phyloP scores from a whole-genome alignment of 176 grass and related monocot species.

The Paspalum notatum region DNA sequence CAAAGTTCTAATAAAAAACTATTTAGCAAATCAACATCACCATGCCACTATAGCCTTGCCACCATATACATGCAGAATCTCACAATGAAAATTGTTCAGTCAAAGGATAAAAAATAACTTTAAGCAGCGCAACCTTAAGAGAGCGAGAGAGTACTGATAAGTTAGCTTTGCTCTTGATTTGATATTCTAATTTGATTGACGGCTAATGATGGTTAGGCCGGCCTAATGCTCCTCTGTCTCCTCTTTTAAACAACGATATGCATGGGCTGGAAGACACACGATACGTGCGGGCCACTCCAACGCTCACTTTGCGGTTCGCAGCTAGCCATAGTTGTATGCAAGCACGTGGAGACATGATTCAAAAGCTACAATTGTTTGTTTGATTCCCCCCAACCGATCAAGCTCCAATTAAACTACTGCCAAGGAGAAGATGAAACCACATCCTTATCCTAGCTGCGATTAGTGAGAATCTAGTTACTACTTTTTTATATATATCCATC shows the following conservation, averaged over 20 bases:
- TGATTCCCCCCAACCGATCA: constrained; percentile 39
- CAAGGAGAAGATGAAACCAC: constrained; percentile 31
- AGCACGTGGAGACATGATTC: constrained; percentile 51
- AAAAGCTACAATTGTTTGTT: constrained; percentile 48
- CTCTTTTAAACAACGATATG: constrained; percentile 14
- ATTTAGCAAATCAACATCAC: too few species aligned
- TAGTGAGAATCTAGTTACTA: constrained; percentile 43
- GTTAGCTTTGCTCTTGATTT: not conserved
- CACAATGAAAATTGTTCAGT: not conserved
- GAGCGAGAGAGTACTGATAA: not conserved
- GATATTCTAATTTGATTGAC: constrained; percentile 5
- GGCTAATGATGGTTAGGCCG: constrained; percentile 44
- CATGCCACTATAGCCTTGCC: too few species aligned
- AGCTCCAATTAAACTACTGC: constrained; percentile 35
- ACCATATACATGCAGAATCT: too few species aligned
- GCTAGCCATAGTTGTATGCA: constrained; percentile 25
- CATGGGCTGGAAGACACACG: constrained; percentile 27
- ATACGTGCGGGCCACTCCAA: constrained; percentile 50
- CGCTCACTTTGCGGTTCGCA: constrained; percentile 27
- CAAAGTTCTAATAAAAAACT: too few species aligned
- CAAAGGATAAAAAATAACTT: not conserved
- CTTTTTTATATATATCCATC: not conserved
- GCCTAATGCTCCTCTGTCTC: constrained; percentile 38
- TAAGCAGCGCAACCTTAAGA: not conserved
- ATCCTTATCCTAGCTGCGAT: constrained; percentile 48